Conservation (phyloP, 1,139 yeast genomes). For the Pichia sp. region DNA sequence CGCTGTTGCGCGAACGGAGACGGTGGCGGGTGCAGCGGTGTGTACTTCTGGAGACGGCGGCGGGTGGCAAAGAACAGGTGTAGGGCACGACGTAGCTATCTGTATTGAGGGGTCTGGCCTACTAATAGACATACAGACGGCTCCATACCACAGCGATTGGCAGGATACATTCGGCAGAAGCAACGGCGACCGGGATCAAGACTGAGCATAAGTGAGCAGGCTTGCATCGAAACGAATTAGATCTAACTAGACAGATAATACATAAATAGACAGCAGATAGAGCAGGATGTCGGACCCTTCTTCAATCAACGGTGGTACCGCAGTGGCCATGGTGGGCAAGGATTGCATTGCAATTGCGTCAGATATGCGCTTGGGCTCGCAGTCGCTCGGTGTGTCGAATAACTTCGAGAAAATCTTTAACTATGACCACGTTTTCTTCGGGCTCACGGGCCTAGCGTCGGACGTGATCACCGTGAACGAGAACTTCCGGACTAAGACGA, state of each 20-base stretch:
- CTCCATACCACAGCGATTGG: no score
- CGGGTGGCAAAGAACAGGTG: not conserved
- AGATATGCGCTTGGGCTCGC: slow-evolving; percentile 90
- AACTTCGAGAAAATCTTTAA: slow-evolving; percentile 89
- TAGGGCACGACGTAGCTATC: not conserved
- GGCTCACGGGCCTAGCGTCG: slow-evolving; percentile 91
- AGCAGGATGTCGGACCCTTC: slow-evolving; percentile 47
- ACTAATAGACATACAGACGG: no score
- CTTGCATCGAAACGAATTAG: no score
- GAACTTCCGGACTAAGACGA: slow-evolving; percentile 76
- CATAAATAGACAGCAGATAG: not conserved
- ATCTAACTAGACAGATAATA: no score
- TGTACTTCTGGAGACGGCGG: not conserved
- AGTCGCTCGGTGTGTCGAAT: slow-evolving; percentile 86
- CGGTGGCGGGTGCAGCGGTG: slow-evolving; percentile 6
- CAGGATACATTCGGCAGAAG: no score
- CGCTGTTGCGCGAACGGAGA: slow-evolving; percentile 5
- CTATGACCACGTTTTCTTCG: slow-evolving; percentile 81
- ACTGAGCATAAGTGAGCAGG: no score
- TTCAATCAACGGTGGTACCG: slow-evolving; percentile 70
- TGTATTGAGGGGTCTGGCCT: not conserved
- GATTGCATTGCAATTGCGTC: slow-evolving; percentile 98
- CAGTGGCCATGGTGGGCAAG: slow-evolving; percentile 98
- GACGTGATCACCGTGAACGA: slow-evolving; percentile 87
- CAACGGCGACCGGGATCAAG: no score